Conservation (phyloP, 2,329 filamentous ascomycete genomes). For the Neopestalotiopsis clavispora region DNA sequence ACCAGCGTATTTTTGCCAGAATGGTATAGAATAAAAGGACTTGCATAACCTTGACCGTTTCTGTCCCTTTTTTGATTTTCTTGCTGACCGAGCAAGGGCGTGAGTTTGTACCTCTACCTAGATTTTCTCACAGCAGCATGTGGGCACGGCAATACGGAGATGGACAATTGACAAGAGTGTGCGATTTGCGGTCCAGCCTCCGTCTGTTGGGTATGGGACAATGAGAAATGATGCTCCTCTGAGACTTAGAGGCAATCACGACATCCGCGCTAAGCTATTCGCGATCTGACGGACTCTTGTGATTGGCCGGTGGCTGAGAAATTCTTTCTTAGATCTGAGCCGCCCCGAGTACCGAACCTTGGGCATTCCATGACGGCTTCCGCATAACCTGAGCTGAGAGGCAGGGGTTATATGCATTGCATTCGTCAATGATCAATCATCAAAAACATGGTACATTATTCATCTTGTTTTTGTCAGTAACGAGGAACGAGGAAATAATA, state of each 20-base stretch:
- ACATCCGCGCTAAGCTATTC: conserved; percentile 40
- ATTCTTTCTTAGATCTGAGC: conserved; percentile 11
- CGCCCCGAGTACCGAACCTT: conserved; percentile 16
- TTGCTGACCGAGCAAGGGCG: background rate
- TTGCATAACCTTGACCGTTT: background rate
- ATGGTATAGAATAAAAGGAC: conserved; percentile 8
- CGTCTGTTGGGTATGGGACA: conserved; percentile 25
- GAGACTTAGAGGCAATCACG: conserved; percentile 41
- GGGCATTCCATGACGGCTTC: conserved; percentile 13
- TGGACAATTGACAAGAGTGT: background rate
- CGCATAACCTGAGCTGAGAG: conserved; percentile 4
- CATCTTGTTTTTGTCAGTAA: background rate
- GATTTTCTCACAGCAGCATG: no score
- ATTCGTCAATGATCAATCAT: conserved; percentile 4
- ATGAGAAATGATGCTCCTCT: conserved; percentile 14
- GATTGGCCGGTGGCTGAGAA: conserved; percentile 30
- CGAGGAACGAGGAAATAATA: no score
- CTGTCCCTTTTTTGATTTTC: background rate
- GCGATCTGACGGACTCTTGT: conserved; percentile 27
- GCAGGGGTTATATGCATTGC: conserved; percentile 7
- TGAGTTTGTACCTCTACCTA: background rate
- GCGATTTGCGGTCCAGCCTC: background rate
- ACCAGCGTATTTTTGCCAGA: conserved; percentile 7
- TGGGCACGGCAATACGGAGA: background rate
- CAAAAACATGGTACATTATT: background rate